Percentiles rank a stretch among this genome's conserved stretches.
These are phyloP conservation scores for Termitomyces heimii DNA, from an alignment of 768 basidiomycete genomes.

Conservation along the genomic window DNA sequence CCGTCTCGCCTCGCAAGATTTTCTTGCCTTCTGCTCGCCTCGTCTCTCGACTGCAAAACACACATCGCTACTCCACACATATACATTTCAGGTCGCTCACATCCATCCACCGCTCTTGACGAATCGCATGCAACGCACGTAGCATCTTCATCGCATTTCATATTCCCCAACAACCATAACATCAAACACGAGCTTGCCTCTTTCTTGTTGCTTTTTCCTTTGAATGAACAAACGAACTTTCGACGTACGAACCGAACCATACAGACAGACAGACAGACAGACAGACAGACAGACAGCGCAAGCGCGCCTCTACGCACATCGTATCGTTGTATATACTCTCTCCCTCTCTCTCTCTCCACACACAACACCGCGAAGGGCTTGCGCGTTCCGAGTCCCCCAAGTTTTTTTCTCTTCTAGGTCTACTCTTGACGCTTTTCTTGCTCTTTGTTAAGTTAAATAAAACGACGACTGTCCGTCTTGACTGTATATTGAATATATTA, in stretches of 20 bases:
- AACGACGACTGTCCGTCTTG: not conserved
- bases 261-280: not conserved
- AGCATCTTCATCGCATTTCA: too few species aligned
- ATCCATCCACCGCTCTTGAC: not conserved
- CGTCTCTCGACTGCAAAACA: not conserved
- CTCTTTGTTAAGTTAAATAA: constrained; percentile 8
- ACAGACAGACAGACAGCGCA: not conserved
- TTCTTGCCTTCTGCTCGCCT: not conserved
- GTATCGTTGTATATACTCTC: constrained; percentile 6
- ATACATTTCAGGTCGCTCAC: too few species aligned
- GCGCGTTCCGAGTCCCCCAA: constrained; percentile 30
- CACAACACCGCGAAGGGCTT: constrained; percentile 29
- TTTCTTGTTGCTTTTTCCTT: too few species aligned
- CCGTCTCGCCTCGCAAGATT: not conserved
- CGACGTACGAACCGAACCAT: not conserved
- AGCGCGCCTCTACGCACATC: not conserved
- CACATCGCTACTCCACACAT: not conserved
- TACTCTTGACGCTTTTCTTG: not conserved
- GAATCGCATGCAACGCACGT: too few species aligned
- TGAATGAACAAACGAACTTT: not conserved
- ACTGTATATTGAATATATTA: constrained; percentile 5
- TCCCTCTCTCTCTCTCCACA: not conserved
- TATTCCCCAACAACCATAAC: too few species aligned
- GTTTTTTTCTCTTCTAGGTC: not conserved
- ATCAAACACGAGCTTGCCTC: too few species aligned